Conservation (phyloP, 768 basidiomycete species). For the Leccinum variicolor region DNA sequence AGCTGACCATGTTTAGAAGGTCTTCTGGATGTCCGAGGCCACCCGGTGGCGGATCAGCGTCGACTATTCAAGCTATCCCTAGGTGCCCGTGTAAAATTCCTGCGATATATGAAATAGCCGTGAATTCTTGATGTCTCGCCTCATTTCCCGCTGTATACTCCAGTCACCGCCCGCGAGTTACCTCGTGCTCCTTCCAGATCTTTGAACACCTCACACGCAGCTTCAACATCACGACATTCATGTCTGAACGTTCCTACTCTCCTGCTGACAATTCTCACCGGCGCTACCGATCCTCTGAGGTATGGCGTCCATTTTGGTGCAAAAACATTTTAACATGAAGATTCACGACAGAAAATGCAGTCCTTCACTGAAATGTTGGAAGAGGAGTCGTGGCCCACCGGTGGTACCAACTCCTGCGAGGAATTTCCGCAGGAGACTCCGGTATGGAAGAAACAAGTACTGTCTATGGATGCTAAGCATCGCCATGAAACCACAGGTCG, state of each 20-base stretch:
- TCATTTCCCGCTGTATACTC: slow-evolving; percentile 10
- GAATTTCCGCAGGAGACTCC: background rate
- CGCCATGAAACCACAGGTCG: background rate
- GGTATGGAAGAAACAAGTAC: background rate
- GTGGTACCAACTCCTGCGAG: background rate
- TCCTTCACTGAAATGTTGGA: background rate
- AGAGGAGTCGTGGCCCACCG: background rate
- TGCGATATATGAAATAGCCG: slow-evolving; percentile 3
- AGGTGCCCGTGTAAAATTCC: no score
- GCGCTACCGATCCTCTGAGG: background rate
- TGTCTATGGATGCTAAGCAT: background rate
- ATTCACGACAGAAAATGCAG: background rate
- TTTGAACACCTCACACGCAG: slow-evolving; percentile 1
- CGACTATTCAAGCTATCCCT: background rate
- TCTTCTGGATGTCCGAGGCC: background rate
- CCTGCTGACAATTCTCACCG: background rate
- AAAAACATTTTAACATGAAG: background rate
- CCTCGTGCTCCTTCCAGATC: background rate
- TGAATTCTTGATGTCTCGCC: background rate
- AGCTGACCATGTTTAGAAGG: background rate
- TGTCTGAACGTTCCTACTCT: background rate
- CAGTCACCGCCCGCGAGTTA: background rate
- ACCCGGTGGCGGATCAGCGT: background rate
- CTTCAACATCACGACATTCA: slow-evolving; percentile 7
- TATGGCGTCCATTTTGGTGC: background rate